Base-by-base conservation (phyloP, 2,329 filamentous ascomycete species). In the Achaetomium macrosporum region DNA sequence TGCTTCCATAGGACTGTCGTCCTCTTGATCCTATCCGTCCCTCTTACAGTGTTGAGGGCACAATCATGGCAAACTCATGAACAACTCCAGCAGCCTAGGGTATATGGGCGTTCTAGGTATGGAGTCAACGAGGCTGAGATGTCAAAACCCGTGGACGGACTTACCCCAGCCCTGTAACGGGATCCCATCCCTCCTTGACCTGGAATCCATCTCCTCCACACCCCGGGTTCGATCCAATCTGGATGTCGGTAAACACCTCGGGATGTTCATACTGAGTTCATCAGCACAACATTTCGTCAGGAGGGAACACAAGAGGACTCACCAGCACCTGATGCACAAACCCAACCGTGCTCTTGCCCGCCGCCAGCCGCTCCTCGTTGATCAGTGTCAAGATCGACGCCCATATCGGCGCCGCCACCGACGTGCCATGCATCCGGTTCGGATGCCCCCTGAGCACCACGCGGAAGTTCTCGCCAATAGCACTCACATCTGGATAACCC, bases 261-360 rank as follows among this genome's bases (percentile, higher is more conserved):
- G 63, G 62, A 13, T 65, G 60, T 12, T 53, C 49, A 48, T 65
- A 65, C 61, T 64, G 35, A 19, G 9, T 5, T 2, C 19, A 17
- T 7, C 29, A 54, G 42, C 17, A 37, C 12, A 2, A 33, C n/a
- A n/a, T n/a, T n/a, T n/a, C n/a, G n/a, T n/a, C n/a, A n/a, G n/a
- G n/a, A 20, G 9, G 13, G 35, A 41, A 29, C 11, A n/a, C 12
- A 45, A 15, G 40, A 8, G 10, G 9, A 53, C 61, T 54, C 62
- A 56, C 74, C 70, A 79, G 60, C 39, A 73, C 71, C 1, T 72
- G 76, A 47, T 80, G 76, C 17, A 80, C 63, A 57, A 80, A 80
- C 0, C 77, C 77, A 11, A 81, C 69, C 0, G 75, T 65, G 5
- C 67, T 63, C 64, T 77, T 78, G 7, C 59, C 57, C 2, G 71